Evolutionary conservation across 1,284 basidiomycete species (phyloP), one percentile per base, ranked within the genome.

Genomic region (Ganoderma boninense): DNA sequence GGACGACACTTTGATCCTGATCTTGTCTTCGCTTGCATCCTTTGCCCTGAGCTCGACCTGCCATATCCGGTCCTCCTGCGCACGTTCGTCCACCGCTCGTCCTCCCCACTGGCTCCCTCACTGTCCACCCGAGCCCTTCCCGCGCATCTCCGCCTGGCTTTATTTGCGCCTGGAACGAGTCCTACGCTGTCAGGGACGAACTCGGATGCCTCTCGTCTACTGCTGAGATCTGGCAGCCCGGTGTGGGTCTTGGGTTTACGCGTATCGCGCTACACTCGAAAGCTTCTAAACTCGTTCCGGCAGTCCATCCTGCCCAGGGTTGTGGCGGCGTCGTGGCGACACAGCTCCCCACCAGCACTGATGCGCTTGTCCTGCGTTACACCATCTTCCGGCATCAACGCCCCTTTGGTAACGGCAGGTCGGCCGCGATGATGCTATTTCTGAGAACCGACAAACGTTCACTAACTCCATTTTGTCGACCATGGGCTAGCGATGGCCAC

Each of bases 1-100:
- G 10, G n/a, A 60, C 65, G 66, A 69, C 69, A 59, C 18, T 66
- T 66, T 69, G 69, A 69, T 69, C 68, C 62, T 69, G 69, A 69
- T 69, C 65, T 65, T 49, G 46, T 62, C 49, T 60, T 42, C 49
- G 29, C 62, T 23, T 43, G 49, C n/a, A n/a, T 62, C 60, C 40
- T 42, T 20, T 38, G 29, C 57, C 69, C 64, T 69, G 63, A 62
- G 13, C 43, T 26, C 32, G 20, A 54, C 32, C 23, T 49, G 2
- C 62, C 61, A 60, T 54, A 64, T 57, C 59, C 20, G 14, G 67
- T 10, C 13, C 2, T 16, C 10, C 61, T 64, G 32, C 69, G 69
- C 69, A 69, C 69, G 69, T 69, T 69, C 65, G 69, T 66, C 61
- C 18, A 10, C 42, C 29, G 32, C 56, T 32, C 42, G n/a, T 62